Evolutionary conservation across 768 basidiomycete genomes (phyloP).

Genomic region (Pulveroboletus sp.): DNA sequence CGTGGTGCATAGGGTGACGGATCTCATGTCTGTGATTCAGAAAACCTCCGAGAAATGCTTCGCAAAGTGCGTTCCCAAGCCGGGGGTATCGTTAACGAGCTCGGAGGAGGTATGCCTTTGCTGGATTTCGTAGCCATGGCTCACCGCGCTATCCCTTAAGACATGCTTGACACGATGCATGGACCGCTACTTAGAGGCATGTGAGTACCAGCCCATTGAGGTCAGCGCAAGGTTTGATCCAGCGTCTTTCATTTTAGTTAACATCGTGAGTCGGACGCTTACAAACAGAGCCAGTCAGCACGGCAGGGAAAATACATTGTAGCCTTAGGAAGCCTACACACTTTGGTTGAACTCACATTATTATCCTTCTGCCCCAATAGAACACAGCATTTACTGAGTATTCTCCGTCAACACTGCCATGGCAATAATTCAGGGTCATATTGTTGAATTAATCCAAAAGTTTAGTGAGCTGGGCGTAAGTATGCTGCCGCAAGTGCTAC

Average conservation of each 20-base stretch:
- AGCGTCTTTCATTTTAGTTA: conserved; percentile 44
- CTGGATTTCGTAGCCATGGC: background rate
- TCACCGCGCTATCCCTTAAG: conserved; percentile 32
- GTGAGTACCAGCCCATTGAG: conserved; percentile 41
- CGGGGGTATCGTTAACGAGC: conserved; percentile 59
- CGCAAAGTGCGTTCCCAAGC: conserved; percentile 72
- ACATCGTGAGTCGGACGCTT: conserved; percentile 71
- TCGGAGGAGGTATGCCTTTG: conserved; percentile 58
- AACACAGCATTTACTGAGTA: background rate
- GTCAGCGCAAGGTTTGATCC: conserved; percentile 1
- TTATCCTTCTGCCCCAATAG: background rate
- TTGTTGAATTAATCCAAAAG: conserved; percentile 13
- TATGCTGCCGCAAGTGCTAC: conserved; percentile 12
- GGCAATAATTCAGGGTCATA: conserved; percentile 8
- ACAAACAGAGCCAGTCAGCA: conserved; percentile 43
- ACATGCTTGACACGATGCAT: conserved; percentile 72
- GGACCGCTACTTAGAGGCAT: conserved; percentile 82
- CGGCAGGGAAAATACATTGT: conserved; percentile 17
- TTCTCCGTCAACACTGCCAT: background rate
- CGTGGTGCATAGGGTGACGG: background rate
- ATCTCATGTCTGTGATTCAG: conserved; percentile 34
- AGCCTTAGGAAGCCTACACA: background rate
- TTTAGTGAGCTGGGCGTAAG: conserved; percentile 4
- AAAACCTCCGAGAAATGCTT: conserved; percentile 79
- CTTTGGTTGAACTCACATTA: background rate